Evolutionary conservation across 345 rosid species (phyloP), one percentile per base, ranked within the genome.

Genomic region (Brassica nigra): DNA sequence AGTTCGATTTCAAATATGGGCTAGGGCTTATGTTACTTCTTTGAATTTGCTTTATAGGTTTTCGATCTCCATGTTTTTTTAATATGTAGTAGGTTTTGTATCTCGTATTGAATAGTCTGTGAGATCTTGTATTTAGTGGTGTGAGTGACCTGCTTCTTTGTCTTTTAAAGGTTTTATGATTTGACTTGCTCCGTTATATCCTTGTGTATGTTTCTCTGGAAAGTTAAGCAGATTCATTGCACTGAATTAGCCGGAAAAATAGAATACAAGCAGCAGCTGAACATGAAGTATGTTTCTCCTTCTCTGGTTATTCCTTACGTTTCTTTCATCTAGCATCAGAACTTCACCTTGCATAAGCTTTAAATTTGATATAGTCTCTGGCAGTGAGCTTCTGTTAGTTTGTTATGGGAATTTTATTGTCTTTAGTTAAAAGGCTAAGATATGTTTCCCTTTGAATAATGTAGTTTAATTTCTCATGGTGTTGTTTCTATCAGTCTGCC

Each of bases 21-120:
- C 34, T 80, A 80, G 78, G 75, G 83, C 68, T 80, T 78, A 44
- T 63, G 36, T 69, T 42, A 42, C 49, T 42, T 33, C 2, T 2
- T 44, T 12, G 52, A 11, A 12, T 44, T 12, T 3, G 15, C 52
- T 12, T 39, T 11, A 44, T 39, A 44, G 52, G 52, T 44, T 44
- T 44, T 23, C 20, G 28, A 20, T 47, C 6, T 37, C 23, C 33
- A 42, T 49, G 36, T 39, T 27, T 11, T 16, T 37, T 12, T 9
- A 8, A n/a, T 9, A 54, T 27, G 73, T 47, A 14, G 61, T 68
- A 44, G 73, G 55, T 27, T 47, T 6, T 6, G 27, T 16, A 54
- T 0, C 10, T 16, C 15, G 31, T 4, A 18, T 47, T 47, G 59
- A 16, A 44, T 44, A 44, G 1, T 42, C 49, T 42, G 4, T 42